These are phyloP conservation scores for Golubevia pallescens DNA, from an alignment of 1,284 basidiomycete species.

Conservation along the genomic window DNA sequence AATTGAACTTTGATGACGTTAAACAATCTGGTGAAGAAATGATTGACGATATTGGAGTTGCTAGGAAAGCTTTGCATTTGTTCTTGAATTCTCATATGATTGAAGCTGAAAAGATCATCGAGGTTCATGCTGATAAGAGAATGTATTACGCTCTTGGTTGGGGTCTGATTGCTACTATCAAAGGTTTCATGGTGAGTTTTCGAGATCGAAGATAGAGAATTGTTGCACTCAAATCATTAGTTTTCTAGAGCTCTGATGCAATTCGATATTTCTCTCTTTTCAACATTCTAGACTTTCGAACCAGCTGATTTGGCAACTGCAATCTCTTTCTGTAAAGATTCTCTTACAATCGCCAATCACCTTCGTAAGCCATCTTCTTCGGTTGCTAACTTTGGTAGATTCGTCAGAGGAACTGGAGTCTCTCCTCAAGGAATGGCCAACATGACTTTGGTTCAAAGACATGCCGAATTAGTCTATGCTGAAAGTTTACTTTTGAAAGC, in stretches of 20 bases:
- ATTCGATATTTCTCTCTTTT: neutral
- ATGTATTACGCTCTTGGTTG: constrained; percentile 61
- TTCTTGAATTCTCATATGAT: constrained; percentile 62
- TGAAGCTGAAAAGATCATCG: constrained; percentile 53
- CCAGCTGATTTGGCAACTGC: constrained; percentile 55
- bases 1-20: constrained; percentile 44
- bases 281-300: constrained; percentile 53
- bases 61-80: constrained; percentile 47
- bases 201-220: neutral
- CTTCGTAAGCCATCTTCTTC: constrained; percentile 46
- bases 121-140: constrained; percentile 38
- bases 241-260: neutral
- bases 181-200: constrained; percentile 52
- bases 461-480: constrained; percentile 59
- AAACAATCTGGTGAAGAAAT: constrained; percentile 29
- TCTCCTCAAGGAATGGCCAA: constrained; percentile 31
- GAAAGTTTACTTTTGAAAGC: constrained; percentile 57
- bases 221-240: neutral
- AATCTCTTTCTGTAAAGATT: constrained; percentile 58
- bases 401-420: constrained; percentile 55
- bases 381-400: constrained; percentile 49
- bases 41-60: constrained; percentile 37
- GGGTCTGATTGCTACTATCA: constrained; percentile 58
- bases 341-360: constrained; percentile 44
- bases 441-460: constrained; percentile 55